Conservation (phyloP, 202 grass and related monocot genomes). For the Elaeis oleifera region DNA sequence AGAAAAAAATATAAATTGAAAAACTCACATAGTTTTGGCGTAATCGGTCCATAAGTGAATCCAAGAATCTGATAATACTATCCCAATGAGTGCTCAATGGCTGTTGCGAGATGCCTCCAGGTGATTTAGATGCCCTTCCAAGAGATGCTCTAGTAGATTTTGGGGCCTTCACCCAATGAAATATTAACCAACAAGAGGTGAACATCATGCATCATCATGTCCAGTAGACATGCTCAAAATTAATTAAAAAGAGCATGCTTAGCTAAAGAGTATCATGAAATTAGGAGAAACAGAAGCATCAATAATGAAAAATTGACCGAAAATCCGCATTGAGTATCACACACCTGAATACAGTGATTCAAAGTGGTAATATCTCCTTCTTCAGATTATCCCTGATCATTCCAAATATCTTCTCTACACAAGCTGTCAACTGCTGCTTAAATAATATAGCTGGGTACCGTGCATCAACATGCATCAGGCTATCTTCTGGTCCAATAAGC, state of each 20-base stretch:
- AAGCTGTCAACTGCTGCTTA: slow-evolving; percentile 91
- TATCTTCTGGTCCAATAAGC: slow-evolving; percentile 56
- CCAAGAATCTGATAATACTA: slow-evolving; percentile 80
- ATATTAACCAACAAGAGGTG: slow-evolving; percentile 3
- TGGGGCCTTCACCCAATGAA: slow-evolving; percentile 53
- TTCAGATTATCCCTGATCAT: slow-evolving; percentile 95
- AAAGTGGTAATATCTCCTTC: slow-evolving; percentile 93
- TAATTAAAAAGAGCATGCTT: not conserved
- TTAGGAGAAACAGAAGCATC: slow-evolving; percentile 8
- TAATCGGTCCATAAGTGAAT: slow-evolving; percentile 65
- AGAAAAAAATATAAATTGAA: not conserved
- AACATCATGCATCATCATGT: not conserved
- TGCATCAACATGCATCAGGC: slow-evolving; percentile 71
- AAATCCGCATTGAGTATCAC: slow-evolving; percentile 1
- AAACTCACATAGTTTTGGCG: slow-evolving; percentile 61
- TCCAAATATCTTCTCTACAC: slow-evolving; percentile 91
- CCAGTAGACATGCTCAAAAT: too few relatives aligned
- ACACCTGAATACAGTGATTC: slow-evolving; percentile 91
- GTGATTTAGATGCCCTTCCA: slow-evolving; percentile 60
- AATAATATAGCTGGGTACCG: slow-evolving; percentile 92
- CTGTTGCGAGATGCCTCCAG: slow-evolving; percentile 42
- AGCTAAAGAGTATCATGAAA: not conserved
- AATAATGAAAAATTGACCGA: not conserved
- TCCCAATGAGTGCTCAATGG: slow-evolving; percentile 65
- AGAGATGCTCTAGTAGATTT: slow-evolving; percentile 63